Conservation (phyloP, 192 early-diverging fungal species). For the Umbelopsis isabellina region DNA sequence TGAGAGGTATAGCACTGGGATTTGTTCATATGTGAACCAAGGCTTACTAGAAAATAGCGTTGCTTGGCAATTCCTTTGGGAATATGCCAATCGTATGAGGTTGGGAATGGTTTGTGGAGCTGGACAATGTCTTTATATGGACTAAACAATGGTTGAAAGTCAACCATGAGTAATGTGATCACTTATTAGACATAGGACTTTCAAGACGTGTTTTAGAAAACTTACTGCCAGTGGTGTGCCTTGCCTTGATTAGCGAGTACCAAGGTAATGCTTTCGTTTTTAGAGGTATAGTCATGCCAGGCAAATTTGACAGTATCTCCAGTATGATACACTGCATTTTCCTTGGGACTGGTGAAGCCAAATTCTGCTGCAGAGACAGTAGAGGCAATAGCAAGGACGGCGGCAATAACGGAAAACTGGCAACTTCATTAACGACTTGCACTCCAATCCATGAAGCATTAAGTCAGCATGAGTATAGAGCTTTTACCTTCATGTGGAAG, state of each 20-base stretch:
- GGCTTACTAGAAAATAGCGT: constrained; percentile 1
- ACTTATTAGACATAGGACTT: background rate
- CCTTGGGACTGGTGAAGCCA: background rate
- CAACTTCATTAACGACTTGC: background rate
- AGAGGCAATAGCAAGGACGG: background rate
- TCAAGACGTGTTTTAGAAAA: background rate
- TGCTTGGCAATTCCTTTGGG: background rate
- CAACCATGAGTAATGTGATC: background rate
- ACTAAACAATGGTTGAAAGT: background rate
- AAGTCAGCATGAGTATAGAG: too few species aligned
- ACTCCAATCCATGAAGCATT: too few species aligned
- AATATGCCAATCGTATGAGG: background rate
- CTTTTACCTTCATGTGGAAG: too few species aligned
- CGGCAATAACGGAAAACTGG: background rate
- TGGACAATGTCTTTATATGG: background rate
- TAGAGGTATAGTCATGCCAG: constrained; percentile 2
- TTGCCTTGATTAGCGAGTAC: constrained; percentile 1
- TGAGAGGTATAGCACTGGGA: background rate
- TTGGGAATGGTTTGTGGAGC: background rate
- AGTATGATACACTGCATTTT: background rate
- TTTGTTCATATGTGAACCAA: background rate
- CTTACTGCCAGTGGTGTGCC: constrained; percentile 16
- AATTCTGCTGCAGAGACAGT: background rate
- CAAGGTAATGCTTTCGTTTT: background rate
- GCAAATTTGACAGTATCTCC: background rate